Base-by-base conservation (phyloP, 2,329 filamentous ascomycete genomes). In the Clonostachys rhizophaga region DNA sequence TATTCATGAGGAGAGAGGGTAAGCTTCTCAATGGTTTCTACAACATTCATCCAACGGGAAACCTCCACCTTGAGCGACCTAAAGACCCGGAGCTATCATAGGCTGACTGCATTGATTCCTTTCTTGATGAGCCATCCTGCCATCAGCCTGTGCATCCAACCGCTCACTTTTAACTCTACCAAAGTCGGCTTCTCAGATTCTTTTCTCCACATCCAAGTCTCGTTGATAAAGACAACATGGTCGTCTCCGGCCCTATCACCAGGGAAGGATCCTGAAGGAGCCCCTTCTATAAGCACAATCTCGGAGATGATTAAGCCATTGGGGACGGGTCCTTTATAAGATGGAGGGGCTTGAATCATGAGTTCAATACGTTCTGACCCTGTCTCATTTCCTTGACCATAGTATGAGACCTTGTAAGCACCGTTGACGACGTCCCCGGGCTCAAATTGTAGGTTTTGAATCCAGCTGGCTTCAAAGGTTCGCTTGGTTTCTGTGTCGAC, bases 121-220 rank as follows among this genome's bases (percentile, higher is more conserved):
- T 57, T 58, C 17, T 54, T 42, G 9, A 62, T 47, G 12, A 64
- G 50, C 61, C 61, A 64, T n/a, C 55, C 54, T 17, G 55, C 54
- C 33, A 58, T 43, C 8, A 58, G 33, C 11, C 50, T 42, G 44
- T 69, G 66, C 30, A 66, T 46, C 62, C 62, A 66, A 4, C 51
- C 52, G 1, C 61, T 60, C 2, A 60, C 12, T 0, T 51, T 33
- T 3, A 51, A 49, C 49, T 68, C 65, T 20, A 68, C 49, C 45
- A 66, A 44, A 11, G 58, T 55, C 14, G 58, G 53, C 43, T 51
- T 54, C 43, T 65, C 64, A 16, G 53, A 49, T 14, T 45, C 34
- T 11, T 47, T 52, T 40, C 65, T 56, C 65, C 65, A 68, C 60
- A 66, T 62, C 66, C 65, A 67, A n/a, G 66, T 66, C 57, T 68